Conservation (phyloP, 495 filamentous ascomycete genomes). For the Barbatosphaeria neglecta region DNA sequence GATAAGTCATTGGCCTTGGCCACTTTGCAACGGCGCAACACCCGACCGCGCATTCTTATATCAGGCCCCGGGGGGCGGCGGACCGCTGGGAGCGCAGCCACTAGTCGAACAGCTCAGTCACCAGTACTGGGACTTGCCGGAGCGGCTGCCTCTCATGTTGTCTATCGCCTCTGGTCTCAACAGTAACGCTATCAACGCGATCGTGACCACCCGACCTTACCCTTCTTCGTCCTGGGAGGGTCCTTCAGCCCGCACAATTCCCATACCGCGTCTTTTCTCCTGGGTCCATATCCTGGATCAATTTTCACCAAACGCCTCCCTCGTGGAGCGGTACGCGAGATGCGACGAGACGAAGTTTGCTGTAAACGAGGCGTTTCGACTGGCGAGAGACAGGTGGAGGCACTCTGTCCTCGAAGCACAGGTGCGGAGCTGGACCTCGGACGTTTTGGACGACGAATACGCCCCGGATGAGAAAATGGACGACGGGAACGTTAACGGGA, state of each 20-base stretch:
- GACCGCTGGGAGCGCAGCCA: no score
- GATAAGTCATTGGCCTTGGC: neutral
- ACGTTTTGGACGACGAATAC: neutral
- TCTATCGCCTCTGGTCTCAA: neutral
- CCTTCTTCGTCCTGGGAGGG: neutral
- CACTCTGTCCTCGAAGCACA: no score
- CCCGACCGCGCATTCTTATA: neutral
- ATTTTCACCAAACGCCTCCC: constrained; percentile 24
- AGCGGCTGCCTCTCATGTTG: no score
- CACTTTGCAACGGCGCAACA: neutral
- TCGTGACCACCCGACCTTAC: neutral
- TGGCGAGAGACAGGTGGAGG: no score
- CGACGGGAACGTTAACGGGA: no score
- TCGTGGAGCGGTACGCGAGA: constrained; percentile 3
- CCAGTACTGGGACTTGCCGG: no score
- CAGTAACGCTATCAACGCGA: neutral
- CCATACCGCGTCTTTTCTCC: constrained; percentile 7
- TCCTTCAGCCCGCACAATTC: neutral
- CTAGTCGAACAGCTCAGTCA: no score
- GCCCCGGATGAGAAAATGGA: no score
- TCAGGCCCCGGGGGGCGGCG: neutral
- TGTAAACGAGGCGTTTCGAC: no score
- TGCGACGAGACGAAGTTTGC: no score
- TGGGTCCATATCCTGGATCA: constrained; percentile 30
- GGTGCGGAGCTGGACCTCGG: no score